Percentiles rank a stretch among this genome's conserved stretches.
phyloP scores from a whole-genome alignment of 108 stramenopile genomes.

The Skeletonema grethae region DNA sequence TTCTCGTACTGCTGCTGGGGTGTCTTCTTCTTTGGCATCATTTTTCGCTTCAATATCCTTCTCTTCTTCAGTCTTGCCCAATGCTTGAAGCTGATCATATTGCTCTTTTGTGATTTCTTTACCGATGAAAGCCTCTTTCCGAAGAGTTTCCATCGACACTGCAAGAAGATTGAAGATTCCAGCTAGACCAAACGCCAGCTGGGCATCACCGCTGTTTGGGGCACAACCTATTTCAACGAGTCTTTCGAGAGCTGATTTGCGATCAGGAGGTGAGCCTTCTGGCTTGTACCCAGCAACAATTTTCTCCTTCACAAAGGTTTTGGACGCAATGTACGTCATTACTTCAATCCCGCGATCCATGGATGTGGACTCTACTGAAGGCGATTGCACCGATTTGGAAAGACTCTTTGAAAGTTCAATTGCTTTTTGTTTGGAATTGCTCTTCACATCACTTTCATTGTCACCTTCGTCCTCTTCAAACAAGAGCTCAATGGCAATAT shows the following conservation, averaged over 20 bases:
- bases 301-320: constrained; percentile 91
- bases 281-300: constrained; percentile 83
- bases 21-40: constrained; percentile 66
- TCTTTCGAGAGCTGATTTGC: constrained; percentile 63
- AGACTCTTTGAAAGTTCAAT: neutral
- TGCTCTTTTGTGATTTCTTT: constrained; percentile 96
- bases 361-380: constrained; percentile 47
- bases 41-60: constrained; percentile 65
- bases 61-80: constrained; percentile 87
- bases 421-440: constrained; percentile 15
- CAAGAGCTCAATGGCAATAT: constrained; percentile 78
- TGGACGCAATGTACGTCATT: constrained; percentile 81
- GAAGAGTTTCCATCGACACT: constrained; percentile 84
- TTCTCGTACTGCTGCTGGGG: constrained; percentile 54
- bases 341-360: constrained; percentile 94
- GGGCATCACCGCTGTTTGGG: constrained; percentile 60
- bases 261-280: constrained; percentile 21
- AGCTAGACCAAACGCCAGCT: constrained; percentile 87
- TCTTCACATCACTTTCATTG: constrained; percentile 5
- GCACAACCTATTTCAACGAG: constrained; percentile 74
- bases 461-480: constrained; percentile 55
- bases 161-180: constrained; percentile 82
- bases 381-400: neutral
- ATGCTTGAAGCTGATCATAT: constrained; percentile 90
- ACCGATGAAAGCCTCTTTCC: constrained; percentile 86